phyloP scores from a whole-genome alignment of 2,329 filamentous ascomycete species.

The Botryosphaeria agaves region DNA sequence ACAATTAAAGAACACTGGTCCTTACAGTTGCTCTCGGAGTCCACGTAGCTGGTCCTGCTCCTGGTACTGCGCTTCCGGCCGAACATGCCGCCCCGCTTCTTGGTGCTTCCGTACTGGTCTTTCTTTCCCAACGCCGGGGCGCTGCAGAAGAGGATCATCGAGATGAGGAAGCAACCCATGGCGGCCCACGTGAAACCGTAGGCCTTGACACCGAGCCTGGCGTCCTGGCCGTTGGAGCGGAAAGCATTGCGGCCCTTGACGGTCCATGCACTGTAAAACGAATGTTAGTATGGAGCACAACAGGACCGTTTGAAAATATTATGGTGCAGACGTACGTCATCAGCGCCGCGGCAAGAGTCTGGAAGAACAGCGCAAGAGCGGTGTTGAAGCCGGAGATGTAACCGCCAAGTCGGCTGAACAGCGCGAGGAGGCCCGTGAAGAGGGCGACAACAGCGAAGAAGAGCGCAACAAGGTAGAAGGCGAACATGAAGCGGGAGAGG shows the following conservation, averaged over 20 bases:
- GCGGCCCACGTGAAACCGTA: constrained; percentile 67
- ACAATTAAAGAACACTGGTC: constrained; percentile 43
- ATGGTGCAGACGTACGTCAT: constrained; percentile 62
- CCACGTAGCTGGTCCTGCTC: constrained; percentile 34
- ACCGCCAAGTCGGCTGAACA: constrained; percentile 53
- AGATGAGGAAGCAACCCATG: constrained; percentile 46
- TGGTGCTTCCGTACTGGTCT: constrained; percentile 11
- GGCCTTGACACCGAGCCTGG: constrained; percentile 47
- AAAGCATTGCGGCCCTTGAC: constrained; percentile 55
- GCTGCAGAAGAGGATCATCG: constrained; percentile 49
- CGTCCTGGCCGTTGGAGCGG: constrained; percentile 33
- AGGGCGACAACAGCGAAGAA: constrained; percentile 58
- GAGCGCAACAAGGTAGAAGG: constrained; percentile 71
- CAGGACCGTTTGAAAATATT: too few species aligned
- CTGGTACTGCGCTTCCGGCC: constrained; percentile 32
- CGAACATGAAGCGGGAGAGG: constrained; percentile 83
- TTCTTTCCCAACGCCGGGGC: constrained; percentile 36
- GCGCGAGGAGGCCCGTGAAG: constrained; percentile 49
- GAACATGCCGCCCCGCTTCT: constrained; percentile 24
- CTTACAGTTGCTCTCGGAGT: constrained; percentile 42
- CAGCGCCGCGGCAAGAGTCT: constrained; percentile 46
- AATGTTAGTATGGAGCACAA: constrained; percentile 8
- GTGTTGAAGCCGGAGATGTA: constrained; percentile 45
- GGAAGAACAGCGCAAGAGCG: constrained; percentile 48
- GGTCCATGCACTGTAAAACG: constrained; percentile 40